Base-by-base conservation (phyloP, 371 early-diverging fungal genomes). In the Mortierella sp. region DNA sequence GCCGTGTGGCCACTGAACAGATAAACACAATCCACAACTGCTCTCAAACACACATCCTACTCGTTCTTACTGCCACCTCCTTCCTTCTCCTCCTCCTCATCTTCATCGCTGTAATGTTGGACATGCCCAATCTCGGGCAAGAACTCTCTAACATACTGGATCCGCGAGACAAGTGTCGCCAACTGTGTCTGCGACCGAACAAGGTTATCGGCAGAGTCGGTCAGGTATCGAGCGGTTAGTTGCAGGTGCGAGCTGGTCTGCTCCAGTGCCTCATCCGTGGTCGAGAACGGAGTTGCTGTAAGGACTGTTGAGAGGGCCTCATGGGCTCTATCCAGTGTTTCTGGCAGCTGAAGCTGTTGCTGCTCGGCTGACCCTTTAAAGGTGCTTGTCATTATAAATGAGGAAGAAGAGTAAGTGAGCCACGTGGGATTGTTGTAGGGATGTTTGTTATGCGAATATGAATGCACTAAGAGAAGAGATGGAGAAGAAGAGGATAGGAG, bases 71-170 rank as follows among this genome's bases (percentile, higher is more conserved):
- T 14, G 31, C 16, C 48, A 16, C 28, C 34, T 5, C 31, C 61
- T 61, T 61, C 28, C 19, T 61, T 13, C 53, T 21, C 19, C 24
- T 5, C 61, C 3, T 61, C 64, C 10, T 64, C 64, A 10, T 37
- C 64, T 11, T 64, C 64, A 6, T 37, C 37, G 21, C 5, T 21
- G 37, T 8, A 40, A 37, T 21, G 21, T 6, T 37, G 37, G 11
- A 24, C 8, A 21, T 37, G 64, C 21, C 64, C 64, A 64, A 34
- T 19, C 64, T 64, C 46, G 1, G 83, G 77, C 40, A 83, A 51
- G 43, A 83, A 83, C 67, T 83, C 83, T 40, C 74, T 59, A 13
- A 77, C 83, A 21, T 80, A 54, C 59, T 77, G 71, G 57, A 83
- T 80, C 54, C 61, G 43, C 2, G 24, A 40, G 9, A 79, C 71